phyloP scores from a whole-genome alignment of 495 filamentous ascomycete species.

The Lindgomyces ingoldianus region DNA sequence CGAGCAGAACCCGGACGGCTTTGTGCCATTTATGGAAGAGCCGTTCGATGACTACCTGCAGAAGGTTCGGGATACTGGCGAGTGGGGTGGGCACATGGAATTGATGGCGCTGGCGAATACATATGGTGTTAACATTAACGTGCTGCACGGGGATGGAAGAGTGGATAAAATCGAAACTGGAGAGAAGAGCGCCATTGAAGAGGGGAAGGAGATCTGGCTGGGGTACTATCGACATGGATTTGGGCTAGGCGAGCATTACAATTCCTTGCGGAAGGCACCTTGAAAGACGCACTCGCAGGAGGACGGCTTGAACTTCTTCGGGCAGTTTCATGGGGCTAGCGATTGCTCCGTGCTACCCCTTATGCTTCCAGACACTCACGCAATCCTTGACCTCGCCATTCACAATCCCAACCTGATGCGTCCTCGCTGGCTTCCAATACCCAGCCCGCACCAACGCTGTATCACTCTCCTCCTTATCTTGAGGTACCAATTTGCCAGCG shows the following conservation, averaged over 20 bases:
- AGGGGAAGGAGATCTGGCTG: conserved; percentile 72
- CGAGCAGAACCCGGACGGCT: conserved; percentile 59
- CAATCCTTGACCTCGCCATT: conserved; percentile 63
- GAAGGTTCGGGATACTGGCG: conserved; percentile 83
- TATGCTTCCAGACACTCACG: conserved; percentile 54
- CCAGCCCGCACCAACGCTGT: conserved; percentile 59
- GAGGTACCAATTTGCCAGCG: conserved; percentile 54
- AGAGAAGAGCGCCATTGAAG: conserved; percentile 43
- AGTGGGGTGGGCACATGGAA: conserved; percentile 96
- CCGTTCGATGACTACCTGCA: conserved; percentile 69
- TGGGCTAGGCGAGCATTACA: conserved; percentile 95
- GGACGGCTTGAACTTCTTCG: not conserved
- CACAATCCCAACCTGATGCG: conserved; percentile 59
- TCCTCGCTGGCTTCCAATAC: conserved; percentile 67
- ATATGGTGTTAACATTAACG: conserved; percentile 79
- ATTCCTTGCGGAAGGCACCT: conserved; percentile 65
- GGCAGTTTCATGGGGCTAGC: too few species aligned
- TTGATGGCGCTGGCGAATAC: conserved; percentile 78
- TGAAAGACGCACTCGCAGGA: conserved; percentile 28
- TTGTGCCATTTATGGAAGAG: conserved; percentile 78
- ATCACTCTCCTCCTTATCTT: conserved; percentile 47
- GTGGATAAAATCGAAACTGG: conserved; percentile 71
- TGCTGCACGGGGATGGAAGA: conserved; percentile 77
- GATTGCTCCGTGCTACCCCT: too few species aligned
- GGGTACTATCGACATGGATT: conserved; percentile 93